These are phyloP conservation scores for Cordyceps cateniannulata DNA, from an alignment of 2,329 filamentous ascomycete species.

Conservation along the genomic window DNA sequence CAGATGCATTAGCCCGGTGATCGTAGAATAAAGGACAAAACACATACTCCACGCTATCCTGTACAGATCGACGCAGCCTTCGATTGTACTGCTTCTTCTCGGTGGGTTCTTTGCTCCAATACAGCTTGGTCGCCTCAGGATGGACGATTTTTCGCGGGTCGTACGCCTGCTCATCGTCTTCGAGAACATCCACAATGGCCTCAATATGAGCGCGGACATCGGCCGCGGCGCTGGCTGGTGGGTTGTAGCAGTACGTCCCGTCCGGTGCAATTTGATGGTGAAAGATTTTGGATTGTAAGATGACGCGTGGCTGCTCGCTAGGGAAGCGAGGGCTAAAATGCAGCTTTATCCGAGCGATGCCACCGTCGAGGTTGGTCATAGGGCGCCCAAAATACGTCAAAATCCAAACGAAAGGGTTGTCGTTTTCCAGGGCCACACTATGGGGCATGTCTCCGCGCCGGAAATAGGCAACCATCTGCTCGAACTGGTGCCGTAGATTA, in stretches of 20 bases:
- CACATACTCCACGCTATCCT: slow-evolving; percentile 56
- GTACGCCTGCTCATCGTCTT: slow-evolving; percentile 81
- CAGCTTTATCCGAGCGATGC: slow-evolving; percentile 76
- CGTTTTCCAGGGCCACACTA: slow-evolving; percentile 67
- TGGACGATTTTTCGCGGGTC: slow-evolving; percentile 86
- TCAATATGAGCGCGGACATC: slow-evolving; percentile 80
- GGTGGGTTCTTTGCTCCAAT: slow-evolving; percentile 68
- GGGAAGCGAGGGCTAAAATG: slow-evolving; percentile 80
- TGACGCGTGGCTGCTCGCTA: slow-evolving; percentile 77
- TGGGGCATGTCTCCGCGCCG: slow-evolving; percentile 66
- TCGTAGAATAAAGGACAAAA: background rate
- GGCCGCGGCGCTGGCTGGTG: slow-evolving; percentile 53
- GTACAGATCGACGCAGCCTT: slow-evolving; percentile 70
- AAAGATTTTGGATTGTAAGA: slow-evolving; percentile 74
- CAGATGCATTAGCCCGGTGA: background rate
- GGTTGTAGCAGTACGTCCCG: slow-evolving; percentile 78
- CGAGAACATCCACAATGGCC: slow-evolving; percentile 72
- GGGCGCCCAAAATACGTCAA: slow-evolving; percentile 86
- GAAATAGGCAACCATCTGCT: slow-evolving; percentile 72
- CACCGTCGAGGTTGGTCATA: slow-evolving; percentile 90
- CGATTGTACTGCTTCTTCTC: slow-evolving; percentile 82
- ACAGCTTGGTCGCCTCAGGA: slow-evolving; percentile 76
- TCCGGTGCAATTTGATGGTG: slow-evolving; percentile 79
- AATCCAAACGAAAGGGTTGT: slow-evolving; percentile 84
- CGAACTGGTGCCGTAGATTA: slow-evolving; percentile 76